Conservation (phyloP, 257 asterid genomes). For the Voacanga thouarsii region DNA sequence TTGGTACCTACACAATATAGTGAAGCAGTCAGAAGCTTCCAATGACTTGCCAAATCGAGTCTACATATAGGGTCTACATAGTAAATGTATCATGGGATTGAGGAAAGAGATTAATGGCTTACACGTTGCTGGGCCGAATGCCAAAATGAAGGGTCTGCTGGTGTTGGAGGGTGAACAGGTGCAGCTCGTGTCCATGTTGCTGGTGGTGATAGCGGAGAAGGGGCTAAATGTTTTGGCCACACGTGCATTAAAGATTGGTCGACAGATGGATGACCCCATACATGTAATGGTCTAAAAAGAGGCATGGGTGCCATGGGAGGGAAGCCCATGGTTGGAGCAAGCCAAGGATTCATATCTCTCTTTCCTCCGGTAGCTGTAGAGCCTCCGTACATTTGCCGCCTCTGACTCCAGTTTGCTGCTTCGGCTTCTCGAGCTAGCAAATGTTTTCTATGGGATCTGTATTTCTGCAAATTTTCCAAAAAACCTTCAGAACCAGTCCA, state of each 20-base stretch:
- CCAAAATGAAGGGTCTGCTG: constrained; percentile 57
- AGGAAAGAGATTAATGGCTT: constrained; percentile 17
- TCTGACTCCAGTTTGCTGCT: constrained; percentile 69
- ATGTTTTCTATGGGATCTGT: constrained; percentile 78
- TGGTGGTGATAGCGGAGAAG: constrained; percentile 35
- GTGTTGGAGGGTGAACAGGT: constrained; percentile 27
- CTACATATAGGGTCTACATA: neutral
- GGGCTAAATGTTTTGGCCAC: constrained; percentile 76
- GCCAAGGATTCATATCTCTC: constrained; percentile 54
- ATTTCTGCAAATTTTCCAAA: constrained; percentile 51
- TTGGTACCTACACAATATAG: constrained; percentile 44
- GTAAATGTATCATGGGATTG: neutral
- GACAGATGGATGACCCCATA: constrained; percentile 92
- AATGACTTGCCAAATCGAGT: neutral
- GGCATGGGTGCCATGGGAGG: constrained; percentile 61
- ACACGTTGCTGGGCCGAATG: constrained; percentile 59
- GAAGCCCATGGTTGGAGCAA: constrained; percentile 64
- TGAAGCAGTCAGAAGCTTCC: neutral
- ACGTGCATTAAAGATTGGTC: constrained; percentile 71
- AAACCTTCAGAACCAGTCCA: neutral
- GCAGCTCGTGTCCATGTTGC: constrained; percentile 34
- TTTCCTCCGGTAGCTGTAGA: constrained; percentile 33
- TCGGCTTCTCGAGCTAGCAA: constrained; percentile 77
- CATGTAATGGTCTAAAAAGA: constrained; percentile 77
- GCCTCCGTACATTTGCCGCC: constrained; percentile 55